Percentiles rank a stretch among this genome's conserved stretches.
phyloP scores from a whole-genome alignment of 2,329 filamentous ascomycete species.

The Rhinocladiella mackenziei region DNA sequence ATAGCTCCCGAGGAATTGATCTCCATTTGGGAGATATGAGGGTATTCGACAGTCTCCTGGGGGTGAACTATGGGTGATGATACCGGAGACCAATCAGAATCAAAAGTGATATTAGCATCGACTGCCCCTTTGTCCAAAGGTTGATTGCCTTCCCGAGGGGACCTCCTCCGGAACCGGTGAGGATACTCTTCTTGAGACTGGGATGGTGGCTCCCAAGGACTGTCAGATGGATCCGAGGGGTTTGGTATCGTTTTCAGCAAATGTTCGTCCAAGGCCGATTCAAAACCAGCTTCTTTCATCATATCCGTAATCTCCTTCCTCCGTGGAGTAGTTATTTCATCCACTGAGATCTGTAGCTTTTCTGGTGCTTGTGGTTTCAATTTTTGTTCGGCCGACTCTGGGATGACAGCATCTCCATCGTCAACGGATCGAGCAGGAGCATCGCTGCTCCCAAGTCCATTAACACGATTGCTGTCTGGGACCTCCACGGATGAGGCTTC shows the following conservation, averaged over 20 bases:
- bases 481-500: slow-evolving; percentile 35
- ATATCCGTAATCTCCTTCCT: slow-evolving; percentile 43
- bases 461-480: slow-evolving; percentile 26
- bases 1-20: slow-evolving; percentile 13
- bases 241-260: slow-evolving; percentile 19
- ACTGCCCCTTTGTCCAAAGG: slow-evolving; percentile 2
- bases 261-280: slow-evolving; percentile 44
- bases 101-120: slow-evolving; percentile 2
- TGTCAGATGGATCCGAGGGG: background rate
- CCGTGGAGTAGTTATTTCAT: slow-evolving; percentile 35
- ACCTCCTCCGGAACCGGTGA: slow-evolving; percentile 9
- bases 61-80: slow-evolving; percentile 24
- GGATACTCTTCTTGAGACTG: slow-evolving; percentile 5
- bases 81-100: background rate
- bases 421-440: slow-evolving; percentile 1
- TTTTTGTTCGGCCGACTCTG: slow-evolving; percentile 18
- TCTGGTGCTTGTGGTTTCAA: background rate
- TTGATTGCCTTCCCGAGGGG: slow-evolving; percentile 4
- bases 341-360: background rate
- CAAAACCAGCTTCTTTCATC: slow-evolving; percentile 49
- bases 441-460: slow-evolving; percentile 11
- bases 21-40: slow-evolving; percentile 27
- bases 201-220: background rate
- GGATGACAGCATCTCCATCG: slow-evolving; percentile 19
- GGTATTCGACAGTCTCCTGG: slow-evolving; percentile 28